Conservation (phyloP, 768 basidiomycete species). For the Lactarius quietus region DNA sequence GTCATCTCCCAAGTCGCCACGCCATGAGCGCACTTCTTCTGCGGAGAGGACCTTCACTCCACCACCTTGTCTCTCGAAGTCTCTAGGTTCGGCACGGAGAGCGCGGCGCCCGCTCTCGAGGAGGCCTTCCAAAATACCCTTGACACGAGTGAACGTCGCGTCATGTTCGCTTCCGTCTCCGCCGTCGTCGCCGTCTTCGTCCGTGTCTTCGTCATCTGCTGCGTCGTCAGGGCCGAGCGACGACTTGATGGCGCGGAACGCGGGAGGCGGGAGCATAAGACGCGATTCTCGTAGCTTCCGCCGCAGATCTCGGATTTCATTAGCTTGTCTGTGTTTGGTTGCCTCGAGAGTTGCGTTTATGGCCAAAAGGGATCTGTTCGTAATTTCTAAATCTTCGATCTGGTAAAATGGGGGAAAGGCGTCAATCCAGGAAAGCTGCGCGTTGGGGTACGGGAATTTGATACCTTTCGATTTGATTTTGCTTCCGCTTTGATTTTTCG, state of each 20-base stretch:
- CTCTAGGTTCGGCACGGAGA: slow-evolving; percentile 53
- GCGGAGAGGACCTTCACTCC: slow-evolving; percentile 67
- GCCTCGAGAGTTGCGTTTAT: slow-evolving; percentile 84
- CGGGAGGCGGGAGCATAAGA: slow-evolving; percentile 66
- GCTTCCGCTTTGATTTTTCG: slow-evolving; percentile 65
- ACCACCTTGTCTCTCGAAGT: slow-evolving; percentile 43
- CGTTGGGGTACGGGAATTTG: slow-evolving; percentile 16
- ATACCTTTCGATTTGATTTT: slow-evolving; percentile 84
- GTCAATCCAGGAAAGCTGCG: slow-evolving; percentile 1
- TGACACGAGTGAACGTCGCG: slow-evolving; percentile 59
- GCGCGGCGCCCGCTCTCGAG: slow-evolving; percentile 57
- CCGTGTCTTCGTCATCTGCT: slow-evolving; percentile 37
- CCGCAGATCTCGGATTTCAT: slow-evolving; percentile 81
- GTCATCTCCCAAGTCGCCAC: slow-evolving; percentile 30
- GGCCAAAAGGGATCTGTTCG: slow-evolving; percentile 77
- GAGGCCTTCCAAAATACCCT: slow-evolving; percentile 57
- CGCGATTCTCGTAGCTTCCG: slow-evolving; percentile 80
- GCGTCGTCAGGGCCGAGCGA: slow-evolving; percentile 45
- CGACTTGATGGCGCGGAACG: slow-evolving; percentile 54
- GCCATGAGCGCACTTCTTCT: slow-evolving; percentile 66
- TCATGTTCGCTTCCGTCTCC: slow-evolving; percentile 39
- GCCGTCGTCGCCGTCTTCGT: slow-evolving; percentile 35
- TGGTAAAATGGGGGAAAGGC: slow-evolving; percentile 33
- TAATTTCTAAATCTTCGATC: slow-evolving; percentile 93
- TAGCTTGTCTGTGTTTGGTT: slow-evolving; percentile 72